phyloP scores from a whole-genome alignment of 306 rosid species.

The Citrullus colocynthis region DNA sequence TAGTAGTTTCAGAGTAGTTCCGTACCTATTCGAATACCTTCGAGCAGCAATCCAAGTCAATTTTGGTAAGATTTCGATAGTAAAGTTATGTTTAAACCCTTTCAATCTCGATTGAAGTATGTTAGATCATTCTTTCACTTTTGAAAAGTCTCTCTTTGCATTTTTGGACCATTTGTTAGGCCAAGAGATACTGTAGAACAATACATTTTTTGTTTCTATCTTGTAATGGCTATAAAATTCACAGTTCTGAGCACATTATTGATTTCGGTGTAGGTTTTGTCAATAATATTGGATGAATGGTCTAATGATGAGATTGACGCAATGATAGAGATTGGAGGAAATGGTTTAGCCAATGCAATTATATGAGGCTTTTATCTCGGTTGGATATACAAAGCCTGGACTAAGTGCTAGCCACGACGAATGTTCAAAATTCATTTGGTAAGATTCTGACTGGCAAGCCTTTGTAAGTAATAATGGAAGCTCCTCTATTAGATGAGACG shows the following conservation, averaged over 20 bases:
- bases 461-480: not conserved
- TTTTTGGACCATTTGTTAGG: too few relatives aligned
- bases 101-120: not conserved
- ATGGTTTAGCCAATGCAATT: slow-evolving; percentile 76
- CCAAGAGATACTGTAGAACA: too few relatives aligned
- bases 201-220: not conserved
- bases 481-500: slow-evolving; percentile 7
- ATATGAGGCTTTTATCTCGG: slow-evolving; percentile 83
- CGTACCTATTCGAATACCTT: not conserved
- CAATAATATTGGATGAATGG: slow-evolving; percentile 88
- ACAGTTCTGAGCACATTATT: not conserved
- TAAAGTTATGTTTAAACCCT: not conserved
- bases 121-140: not conserved
- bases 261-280: slow-evolving; percentile 44
- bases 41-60: not conserved
- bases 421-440: slow-evolving; percentile 70
- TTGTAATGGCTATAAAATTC: not conserved
- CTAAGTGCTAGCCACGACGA: slow-evolving; percentile 61
- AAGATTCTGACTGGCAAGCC: slow-evolving; percentile 7
- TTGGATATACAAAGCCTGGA: slow-evolving; percentile 57
- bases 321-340: slow-evolving; percentile 93
- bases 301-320: slow-evolving; percentile 82
- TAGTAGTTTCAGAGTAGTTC: too few relatives aligned
- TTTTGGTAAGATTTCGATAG: not conserved
- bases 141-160: not conserved